Percentiles rank a stretch among this genome's conserved stretches.
Evolutionary conservation across 805 yeast species (phyloP).

Genomic region (Hanseniaspora occidentalis): DNA sequence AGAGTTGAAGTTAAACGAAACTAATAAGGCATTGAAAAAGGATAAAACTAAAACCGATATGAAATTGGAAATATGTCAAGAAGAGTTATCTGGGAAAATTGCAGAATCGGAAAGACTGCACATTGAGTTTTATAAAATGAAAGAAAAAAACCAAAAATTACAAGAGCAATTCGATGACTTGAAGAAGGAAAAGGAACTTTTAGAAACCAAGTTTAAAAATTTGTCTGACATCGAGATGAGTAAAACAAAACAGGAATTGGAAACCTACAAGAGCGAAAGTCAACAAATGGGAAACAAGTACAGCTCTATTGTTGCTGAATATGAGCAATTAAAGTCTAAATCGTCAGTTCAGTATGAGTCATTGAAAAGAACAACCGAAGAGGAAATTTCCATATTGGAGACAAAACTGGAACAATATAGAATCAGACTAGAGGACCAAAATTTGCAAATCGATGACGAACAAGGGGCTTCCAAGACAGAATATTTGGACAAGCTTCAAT

Average conservation of each 20-base stretch:
- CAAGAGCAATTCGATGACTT: slow-evolving; percentile 11
- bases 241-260: slow-evolving; percentile 10
- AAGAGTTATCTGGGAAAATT: slow-evolving; percentile 10
- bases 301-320: not conserved
- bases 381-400: slow-evolving; percentile 50
- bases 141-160: slow-evolving; percentile 12
- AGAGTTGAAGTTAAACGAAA: slow-evolving; percentile 56
- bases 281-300: slow-evolving; percentile 1
- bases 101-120: slow-evolving; percentile 15
- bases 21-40: slow-evolving; percentile 49
- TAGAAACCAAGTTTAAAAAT: slow-evolving; percentile 29
- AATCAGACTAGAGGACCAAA: slow-evolving; percentile 39
- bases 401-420: slow-evolving; percentile 58
- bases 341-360: slow-evolving; percentile 16
- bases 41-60: slow-evolving; percentile 30
- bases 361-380: slow-evolving; percentile 21
- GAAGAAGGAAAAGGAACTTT: slow-evolving; percentile 2
- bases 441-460: not conserved
- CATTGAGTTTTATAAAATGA: slow-evolving; percentile 15
- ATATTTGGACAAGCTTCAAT: slow-evolving; percentile 21
- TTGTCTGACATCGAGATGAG: slow-evolving; percentile 17
- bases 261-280: not conserved
- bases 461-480: slow-evolving; percentile 4
- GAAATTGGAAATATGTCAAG: slow-evolving; percentile 15
- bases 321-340: slow-evolving; percentile 4